Conservation (phyloP, 2,329 filamentous ascomycete genomes). For the Fusarium pseudoanthophilum region DNA sequence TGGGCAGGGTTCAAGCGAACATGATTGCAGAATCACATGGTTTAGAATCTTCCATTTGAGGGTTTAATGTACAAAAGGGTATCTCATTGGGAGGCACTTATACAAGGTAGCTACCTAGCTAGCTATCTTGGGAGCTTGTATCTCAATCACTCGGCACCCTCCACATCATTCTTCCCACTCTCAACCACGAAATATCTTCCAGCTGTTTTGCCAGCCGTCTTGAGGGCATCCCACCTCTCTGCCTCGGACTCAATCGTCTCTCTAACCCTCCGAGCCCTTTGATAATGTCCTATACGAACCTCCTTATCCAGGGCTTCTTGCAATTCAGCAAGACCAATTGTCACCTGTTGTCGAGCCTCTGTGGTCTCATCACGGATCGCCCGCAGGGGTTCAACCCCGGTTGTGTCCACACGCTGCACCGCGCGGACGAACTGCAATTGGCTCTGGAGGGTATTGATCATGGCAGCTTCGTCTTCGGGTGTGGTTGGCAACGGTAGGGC, state of each 20-base stretch:
- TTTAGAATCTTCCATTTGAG: neutral
- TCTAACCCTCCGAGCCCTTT: conserved; percentile 55
- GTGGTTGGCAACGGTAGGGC: conserved; percentile 80
- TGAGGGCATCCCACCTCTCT: conserved; percentile 78
- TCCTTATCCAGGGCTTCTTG: conserved; percentile 68
- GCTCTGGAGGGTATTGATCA: conserved; percentile 79
- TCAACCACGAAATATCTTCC: conserved; percentile 84
- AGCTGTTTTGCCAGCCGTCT: conserved; percentile 70
- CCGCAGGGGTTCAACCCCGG: conserved; percentile 76
- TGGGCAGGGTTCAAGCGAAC: conserved; percentile 8
- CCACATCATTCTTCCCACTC: conserved; percentile 58
- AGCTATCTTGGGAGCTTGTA: neutral
- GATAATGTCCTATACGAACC: conserved; percentile 66
- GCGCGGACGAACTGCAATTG: conserved; percentile 93
- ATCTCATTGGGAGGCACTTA: conserved; percentile 12
- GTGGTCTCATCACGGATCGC: conserved; percentile 84
- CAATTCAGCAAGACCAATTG: conserved; percentile 68
- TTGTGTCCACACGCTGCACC: conserved; percentile 82
- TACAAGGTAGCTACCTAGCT: neutral
- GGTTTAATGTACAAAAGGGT: conserved; percentile 23
- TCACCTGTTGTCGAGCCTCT: conserved; percentile 67
- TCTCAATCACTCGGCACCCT: conserved; percentile 29
- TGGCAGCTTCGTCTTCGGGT: conserved; percentile 70
- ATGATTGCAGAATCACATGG: conserved; percentile 6
- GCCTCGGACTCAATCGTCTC: conserved; percentile 55